These are phyloP conservation scores for Mycena filopes DNA, from an alignment of 768 basidiomycete genomes.

Conservation along the genomic window DNA sequence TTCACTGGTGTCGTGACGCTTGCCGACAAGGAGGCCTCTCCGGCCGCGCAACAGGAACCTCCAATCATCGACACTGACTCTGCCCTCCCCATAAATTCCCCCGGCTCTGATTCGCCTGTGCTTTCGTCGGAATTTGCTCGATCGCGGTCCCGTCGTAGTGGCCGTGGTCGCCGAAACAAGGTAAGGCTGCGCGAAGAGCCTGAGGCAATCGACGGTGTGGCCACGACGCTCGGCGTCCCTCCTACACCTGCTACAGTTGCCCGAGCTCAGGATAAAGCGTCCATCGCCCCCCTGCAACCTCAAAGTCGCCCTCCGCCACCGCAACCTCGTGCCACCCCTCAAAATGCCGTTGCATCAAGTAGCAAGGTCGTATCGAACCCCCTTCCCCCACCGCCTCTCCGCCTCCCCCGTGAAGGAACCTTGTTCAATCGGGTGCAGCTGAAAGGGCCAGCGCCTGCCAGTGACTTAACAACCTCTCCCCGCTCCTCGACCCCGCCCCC, in stretches of 20 bases:
- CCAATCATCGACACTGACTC: conserved; percentile 5
- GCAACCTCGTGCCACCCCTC: neutral
- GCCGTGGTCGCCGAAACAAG: neutral
- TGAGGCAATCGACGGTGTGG: too few species aligned
- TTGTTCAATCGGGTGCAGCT: neutral
- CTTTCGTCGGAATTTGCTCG: neutral
- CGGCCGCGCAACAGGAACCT: neutral
- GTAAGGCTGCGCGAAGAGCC: too few species aligned
- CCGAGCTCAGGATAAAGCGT: neutral
- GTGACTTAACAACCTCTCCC: neutral
- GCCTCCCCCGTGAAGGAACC: conserved; percentile 3
- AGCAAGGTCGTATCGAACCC: conserved; percentile 41
- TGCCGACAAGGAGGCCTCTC: neutral
- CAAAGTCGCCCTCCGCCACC: neutral
- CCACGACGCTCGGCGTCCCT: neutral
- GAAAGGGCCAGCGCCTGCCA: neutral
- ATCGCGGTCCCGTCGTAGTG: too few species aligned
- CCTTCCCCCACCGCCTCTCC: conserved; percentile 10
- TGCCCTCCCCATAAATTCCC: conserved; percentile 6
- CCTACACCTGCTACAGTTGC: too few species aligned
- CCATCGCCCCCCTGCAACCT: neutral
- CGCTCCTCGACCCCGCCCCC: conserved; percentile 41
- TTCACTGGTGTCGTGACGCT: conserved; percentile 43
- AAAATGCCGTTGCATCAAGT: conserved; percentile 50
- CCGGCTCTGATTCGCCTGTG: neutral